Conservation (phyloP, 139 green algal genomes). For the Ettlia oleoabundans region DNA sequence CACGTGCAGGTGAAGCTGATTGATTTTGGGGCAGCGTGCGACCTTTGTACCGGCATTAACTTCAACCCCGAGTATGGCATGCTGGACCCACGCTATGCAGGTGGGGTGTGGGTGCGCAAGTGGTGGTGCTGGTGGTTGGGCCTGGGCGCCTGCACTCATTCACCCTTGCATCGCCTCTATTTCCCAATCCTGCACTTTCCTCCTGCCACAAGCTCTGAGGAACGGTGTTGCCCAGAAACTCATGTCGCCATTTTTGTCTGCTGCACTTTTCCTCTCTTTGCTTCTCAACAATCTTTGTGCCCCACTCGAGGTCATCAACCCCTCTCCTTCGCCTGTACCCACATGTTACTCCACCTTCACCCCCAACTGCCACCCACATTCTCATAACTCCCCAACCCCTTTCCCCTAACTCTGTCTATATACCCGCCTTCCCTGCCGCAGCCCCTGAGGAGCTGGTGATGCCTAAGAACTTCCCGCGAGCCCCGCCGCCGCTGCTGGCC, state of each 20-base stretch:
- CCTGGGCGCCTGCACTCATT: too few species aligned
- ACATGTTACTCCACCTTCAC: too few species aligned
- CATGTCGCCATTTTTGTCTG: too few species aligned
- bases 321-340: too few species aligned
- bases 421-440: neutral
- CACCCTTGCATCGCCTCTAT: too few species aligned
- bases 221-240: too few species aligned
- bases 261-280: too few species aligned
- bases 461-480: constrained; percentile 78
- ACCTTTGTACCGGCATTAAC: constrained; percentile 93
- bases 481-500: constrained; percentile 71
- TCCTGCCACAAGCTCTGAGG: too few species aligned
- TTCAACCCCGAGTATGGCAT: constrained; percentile 91
- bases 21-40: constrained; percentile 91
- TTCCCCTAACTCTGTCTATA: neutral
- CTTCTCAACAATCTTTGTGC: too few species aligned
- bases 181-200: too few species aligned
- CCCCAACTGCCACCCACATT: neutral
- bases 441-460: constrained; percentile 92
- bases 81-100: constrained; percentile 87
- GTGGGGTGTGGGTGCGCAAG: neutral
- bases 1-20: constrained; percentile 83
- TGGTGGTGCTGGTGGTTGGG: neutral
- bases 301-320: too few species aligned
- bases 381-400: neutral